Percentiles rank a stretch among this genome's conserved stretches.
Conservation (phyloP, 225 moss, liverwort and hornwort genomes). For the Anthoceros angustus region DNA sequence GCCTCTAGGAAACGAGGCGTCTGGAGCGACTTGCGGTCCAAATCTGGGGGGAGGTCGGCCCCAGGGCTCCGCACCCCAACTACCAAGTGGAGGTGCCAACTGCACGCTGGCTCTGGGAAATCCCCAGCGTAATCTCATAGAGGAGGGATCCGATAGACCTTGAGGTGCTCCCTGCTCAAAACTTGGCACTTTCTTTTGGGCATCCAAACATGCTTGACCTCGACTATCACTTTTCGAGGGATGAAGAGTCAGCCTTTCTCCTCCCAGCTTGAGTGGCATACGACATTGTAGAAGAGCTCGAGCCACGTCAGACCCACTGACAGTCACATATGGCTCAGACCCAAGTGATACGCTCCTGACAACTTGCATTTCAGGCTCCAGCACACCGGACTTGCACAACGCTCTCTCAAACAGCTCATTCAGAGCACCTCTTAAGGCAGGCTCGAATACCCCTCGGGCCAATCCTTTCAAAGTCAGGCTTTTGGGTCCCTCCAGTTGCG, state of each 20-base stretch:
- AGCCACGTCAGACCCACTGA: conserved; percentile 3
- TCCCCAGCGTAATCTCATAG: background rate
- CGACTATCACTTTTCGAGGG: background rate
- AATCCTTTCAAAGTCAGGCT: conserved; percentile 6
- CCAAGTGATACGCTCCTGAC: conserved; percentile 6
- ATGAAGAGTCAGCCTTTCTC: background rate
- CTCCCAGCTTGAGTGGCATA: conserved; percentile 7
- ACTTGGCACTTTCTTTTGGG: background rate
- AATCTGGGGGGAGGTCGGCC: background rate
- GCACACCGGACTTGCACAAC: conserved; percentile 3
- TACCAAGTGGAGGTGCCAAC: background rate
- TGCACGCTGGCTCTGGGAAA: background rate
- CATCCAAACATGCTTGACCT: background rate
- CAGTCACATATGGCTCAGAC: conserved; percentile 7
- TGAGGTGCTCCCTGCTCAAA: background rate
- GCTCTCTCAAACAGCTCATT: conserved; percentile 12
- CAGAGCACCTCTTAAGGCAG: conserved; percentile 8
- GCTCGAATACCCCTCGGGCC: background rate
- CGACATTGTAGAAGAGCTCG: background rate
- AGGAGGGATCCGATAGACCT: background rate
- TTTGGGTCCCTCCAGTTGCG: background rate
- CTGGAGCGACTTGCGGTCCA: background rate
- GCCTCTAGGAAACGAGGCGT: background rate
- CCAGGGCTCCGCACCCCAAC: background rate
- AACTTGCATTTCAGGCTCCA: conserved; percentile 6